A percentile compares a stretch with the other conserved stretches of the same genome.
These are phyloP conservation scores for Penicillium freii DNA, from an alignment of 2,329 filamentous ascomycete species.

Conservation along the genomic window DNA sequence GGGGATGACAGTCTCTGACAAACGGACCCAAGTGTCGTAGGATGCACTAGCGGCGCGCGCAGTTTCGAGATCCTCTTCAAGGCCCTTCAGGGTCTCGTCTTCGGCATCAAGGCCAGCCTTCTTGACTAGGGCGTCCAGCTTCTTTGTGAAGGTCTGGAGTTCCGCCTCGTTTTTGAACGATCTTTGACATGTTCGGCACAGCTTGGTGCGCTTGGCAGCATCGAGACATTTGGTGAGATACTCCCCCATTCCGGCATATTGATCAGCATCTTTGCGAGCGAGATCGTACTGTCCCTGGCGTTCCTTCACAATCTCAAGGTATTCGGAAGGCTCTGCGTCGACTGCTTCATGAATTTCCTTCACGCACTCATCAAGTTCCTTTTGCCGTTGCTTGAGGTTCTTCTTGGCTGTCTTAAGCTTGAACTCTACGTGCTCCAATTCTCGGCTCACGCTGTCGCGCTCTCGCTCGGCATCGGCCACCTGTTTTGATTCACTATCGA, in stretches of 20 bases:
- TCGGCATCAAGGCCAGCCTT: constrained; percentile 56
- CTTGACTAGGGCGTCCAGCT: constrained; percentile 58
- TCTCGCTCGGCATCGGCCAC: constrained; percentile 66
- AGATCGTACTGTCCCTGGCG: constrained; percentile 53
- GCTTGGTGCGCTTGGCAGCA: constrained; percentile 64
- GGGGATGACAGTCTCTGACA: constrained; percentile 69
- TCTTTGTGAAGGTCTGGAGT: constrained; percentile 62
- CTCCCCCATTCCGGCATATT: constrained; percentile 64
- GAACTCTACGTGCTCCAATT: constrained; percentile 74
- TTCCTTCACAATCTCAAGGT: constrained; percentile 52
- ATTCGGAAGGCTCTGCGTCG: constrained; percentile 52
- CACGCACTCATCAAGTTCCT: constrained; percentile 62
- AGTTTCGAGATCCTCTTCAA: constrained; percentile 61
- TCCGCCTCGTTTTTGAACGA: constrained; percentile 61
- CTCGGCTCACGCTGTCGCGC: constrained; percentile 68
- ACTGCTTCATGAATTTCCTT: constrained; percentile 60
- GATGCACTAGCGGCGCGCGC: constrained; percentile 63
- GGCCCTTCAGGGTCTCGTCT: constrained; percentile 61
- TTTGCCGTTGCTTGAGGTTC: constrained; percentile 62
- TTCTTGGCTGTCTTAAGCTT: constrained; percentile 65
- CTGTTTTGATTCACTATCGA: constrained; percentile 57
- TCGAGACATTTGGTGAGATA: constrained; percentile 70
- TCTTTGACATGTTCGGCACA: constrained; percentile 74
- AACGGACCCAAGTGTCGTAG: constrained; percentile 71
- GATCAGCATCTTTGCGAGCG: constrained; percentile 62